A percentile compares a stretch with the other conserved stretches of the same genome.
phyloP scores from a whole-genome alignment of 106 monocot genomes.

The Dioscorea dumetorum region DNA sequence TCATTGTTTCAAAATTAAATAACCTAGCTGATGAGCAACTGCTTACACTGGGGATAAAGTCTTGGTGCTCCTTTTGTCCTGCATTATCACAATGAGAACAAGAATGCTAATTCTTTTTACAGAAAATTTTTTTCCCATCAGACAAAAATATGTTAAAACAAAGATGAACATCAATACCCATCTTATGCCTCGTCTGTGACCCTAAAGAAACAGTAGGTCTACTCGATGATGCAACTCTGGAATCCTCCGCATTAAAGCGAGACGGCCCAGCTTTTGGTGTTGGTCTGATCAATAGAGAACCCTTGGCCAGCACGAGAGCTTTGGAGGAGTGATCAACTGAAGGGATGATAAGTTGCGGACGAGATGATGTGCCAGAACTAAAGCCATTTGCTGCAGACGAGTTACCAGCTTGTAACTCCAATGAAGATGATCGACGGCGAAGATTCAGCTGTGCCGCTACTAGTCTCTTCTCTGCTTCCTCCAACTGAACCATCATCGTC shows the following conservation, averaged over 20 bases:
- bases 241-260: too few relatives aligned
- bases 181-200: background rate
- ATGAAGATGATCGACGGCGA: constrained; percentile 10
- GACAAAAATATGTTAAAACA: background rate
- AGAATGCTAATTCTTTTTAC: background rate
- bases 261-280: background rate
- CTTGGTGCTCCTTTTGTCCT: constrained; percentile 58
- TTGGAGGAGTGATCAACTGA: background rate
- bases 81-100: background rate
- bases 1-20: constrained; percentile 29
- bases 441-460: constrained; percentile 41
- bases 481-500: constrained; percentile 28
- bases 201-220: constrained; percentile 1
- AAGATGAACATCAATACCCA: background rate
- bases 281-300: background rate
- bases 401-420: background rate
- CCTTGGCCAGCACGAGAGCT: background rate
- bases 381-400: background rate
- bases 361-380: background rate
- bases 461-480: constrained; percentile 43
- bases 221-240: background rate
- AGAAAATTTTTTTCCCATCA: background rate
- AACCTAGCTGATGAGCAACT: constrained; percentile 23
- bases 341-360: constrained; percentile 43
- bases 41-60: constrained; percentile 50